These are phyloP conservation scores for Pinus taeda DNA, from an alignment of 75 land plant genomes.

Conservation along the genomic window DNA sequence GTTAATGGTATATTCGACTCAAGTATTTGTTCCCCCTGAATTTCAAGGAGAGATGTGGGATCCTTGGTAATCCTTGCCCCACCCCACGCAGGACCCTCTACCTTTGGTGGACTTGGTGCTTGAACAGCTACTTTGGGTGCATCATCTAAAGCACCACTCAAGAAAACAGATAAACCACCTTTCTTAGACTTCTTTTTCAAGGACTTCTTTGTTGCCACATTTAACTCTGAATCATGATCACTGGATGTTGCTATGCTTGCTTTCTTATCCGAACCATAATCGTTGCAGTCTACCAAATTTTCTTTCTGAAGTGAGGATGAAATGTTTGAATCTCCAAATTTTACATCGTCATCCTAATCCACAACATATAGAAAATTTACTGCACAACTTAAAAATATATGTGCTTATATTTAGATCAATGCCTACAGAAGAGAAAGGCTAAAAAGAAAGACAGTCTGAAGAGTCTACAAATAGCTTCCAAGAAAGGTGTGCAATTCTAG, in stretches of 20 bases:
- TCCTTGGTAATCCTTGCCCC: conserved; percentile 64
- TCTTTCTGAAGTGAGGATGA: conserved; percentile 13
- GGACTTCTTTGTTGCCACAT: conserved; percentile 7
- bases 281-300: not conserved
- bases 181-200: conserved; percentile 74
- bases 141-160: conserved; percentile 95
- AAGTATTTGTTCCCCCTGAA: conserved; percentile 74
- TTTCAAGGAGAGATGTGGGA: conserved; percentile 69
- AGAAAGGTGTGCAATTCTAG: not conserved
- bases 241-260: not conserved
- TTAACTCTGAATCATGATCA: not conserved
- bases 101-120: conserved; percentile 53
- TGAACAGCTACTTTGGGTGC: conserved; percentile 30
- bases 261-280: conserved; percentile 9
- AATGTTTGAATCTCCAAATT: not conserved
- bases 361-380: not conserved
- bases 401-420: not conserved
- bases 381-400: not conserved
- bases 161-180: conserved; percentile 94
- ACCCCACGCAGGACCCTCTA: conserved; percentile 98
- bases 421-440: not conserved
- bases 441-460: not conserved
- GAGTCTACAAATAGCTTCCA: not conserved
- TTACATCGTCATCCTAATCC: not conserved
- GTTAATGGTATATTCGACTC: not conserved